Evolutionary conservation across 2,329 filamentous ascomycete genomes (phyloP).

Genomic region (Cyphellophora attinorum): DNA sequence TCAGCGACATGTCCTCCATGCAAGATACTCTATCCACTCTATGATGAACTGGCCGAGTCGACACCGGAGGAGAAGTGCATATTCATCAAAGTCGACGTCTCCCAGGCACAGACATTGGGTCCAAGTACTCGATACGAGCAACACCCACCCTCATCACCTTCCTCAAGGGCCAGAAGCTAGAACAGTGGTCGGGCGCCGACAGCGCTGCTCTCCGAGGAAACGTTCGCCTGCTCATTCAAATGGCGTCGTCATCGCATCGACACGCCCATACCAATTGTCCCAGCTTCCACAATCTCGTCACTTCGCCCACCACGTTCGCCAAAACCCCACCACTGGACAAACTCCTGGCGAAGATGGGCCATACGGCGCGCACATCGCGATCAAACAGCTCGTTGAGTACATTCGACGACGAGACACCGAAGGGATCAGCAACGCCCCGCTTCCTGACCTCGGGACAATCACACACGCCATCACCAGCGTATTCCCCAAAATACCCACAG

Average conservation of each 20-base stretch:
- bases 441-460: constrained; percentile 63
- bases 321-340: constrained; percentile 79
- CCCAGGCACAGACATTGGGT: constrained; percentile 56
- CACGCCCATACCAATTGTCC: constrained; percentile 65
- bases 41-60: constrained; percentile 63
- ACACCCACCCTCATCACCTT: constrained; percentile 90
- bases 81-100: constrained; percentile 77
- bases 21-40: constrained; percentile 71
- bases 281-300: constrained; percentile 53
- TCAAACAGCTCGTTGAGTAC: constrained; percentile 60
- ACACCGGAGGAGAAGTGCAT: constrained; percentile 55
- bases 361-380: constrained; percentile 45
- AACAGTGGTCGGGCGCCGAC: constrained; percentile 74
- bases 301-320: constrained; percentile 61
- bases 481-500: constrained; percentile 47
- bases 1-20: constrained; percentile 79
- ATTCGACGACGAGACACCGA: constrained; percentile 46
- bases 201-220: constrained; percentile 58
- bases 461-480: constrained; percentile 50
- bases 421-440: constrained; percentile 50
- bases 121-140: constrained; percentile 58
- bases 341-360: constrained; percentile 67
- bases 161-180: constrained; percentile 62
- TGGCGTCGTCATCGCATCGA: constrained; percentile 65
- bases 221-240: constrained; percentile 62